Base-by-base conservation (phyloP, 208 protist genomes). In the Wallacemonas collosoma region DNA sequence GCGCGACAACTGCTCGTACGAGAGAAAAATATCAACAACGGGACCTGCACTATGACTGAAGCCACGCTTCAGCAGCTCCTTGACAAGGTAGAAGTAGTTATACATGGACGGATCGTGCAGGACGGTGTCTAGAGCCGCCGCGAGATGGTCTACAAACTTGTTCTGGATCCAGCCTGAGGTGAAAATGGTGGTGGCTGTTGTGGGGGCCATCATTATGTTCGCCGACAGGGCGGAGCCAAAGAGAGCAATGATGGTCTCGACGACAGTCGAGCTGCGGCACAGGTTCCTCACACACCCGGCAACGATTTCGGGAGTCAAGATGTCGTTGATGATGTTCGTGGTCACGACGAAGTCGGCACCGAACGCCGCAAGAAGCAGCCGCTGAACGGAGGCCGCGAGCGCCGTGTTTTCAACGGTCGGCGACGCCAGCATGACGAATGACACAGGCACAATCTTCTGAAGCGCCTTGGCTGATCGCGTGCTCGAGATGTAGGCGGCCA, bases 21-120 rank as follows among this genome's bases (percentile, higher is more conserved):
- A 51, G 2, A 93, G 75, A n/a, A 93, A 63, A 9, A 81, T 80
- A 58, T 93, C 88, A 12, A 87, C 84, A 6, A 93, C 54, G 1
- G 88, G 88, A 1, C 88, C 88, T 39, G 88, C 83, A 60, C 78
- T 85, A 73, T 91, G 83, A 65, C 81, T 90, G 68, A 84, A 85
- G 12, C 88, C 88, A 61, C 81, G 86, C 61, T 90, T 89, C 50
- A 93, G 64, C 51, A 93, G 45, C 68, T 89, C 88, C 51, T 83
- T 80, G 36, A 86, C 75, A 56, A 93, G 88, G 72, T 87, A 85
- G 62, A 91, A 93, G 77, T 90, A 91, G 57, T 84, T 77, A 64
- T 91, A 82, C 62, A 76, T 60, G n/a, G 62, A 53, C 2, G 69
- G 66, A 9, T 80, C 68, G 35, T 61, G 55, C 12, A 91, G 75